A percentile compares a stretch with the other conserved stretches of the same genome.
Evolutionary conservation across 2,329 filamentous ascomycete species (phyloP).

Genomic region (Neopestalotiopsis sp.): DNA sequence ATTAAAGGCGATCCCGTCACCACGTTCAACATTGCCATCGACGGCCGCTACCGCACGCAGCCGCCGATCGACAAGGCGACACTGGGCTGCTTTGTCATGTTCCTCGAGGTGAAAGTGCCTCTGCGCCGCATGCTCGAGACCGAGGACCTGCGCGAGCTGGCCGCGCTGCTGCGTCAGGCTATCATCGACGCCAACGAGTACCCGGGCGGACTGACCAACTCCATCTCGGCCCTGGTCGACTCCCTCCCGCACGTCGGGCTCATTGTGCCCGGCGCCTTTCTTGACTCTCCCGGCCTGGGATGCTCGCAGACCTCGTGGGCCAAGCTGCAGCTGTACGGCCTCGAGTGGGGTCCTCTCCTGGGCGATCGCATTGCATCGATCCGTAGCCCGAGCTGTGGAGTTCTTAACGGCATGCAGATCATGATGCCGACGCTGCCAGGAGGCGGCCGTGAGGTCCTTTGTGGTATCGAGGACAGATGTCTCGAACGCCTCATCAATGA

Average conservation of each 20-base stretch:
- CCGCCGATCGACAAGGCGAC: background rate
- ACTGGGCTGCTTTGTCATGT: conserved; percentile 1
- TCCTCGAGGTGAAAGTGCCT: background rate
- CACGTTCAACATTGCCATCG: background rate
- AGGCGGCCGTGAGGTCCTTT: background rate
- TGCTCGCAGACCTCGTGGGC: conserved; percentile 8
- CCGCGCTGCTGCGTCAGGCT: background rate
- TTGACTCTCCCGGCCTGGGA: background rate
- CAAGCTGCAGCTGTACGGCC: background rate
- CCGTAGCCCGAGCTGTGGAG: background rate
- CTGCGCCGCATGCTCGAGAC: conserved; percentile 1
- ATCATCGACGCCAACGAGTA: background rate
- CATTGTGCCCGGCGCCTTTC: background rate
- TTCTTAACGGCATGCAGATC: conserved; percentile 4
- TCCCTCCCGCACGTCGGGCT: background rate
- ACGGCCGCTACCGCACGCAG: conserved; percentile 1
- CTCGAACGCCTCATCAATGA: background rate
- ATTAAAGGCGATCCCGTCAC: conserved; percentile 4
- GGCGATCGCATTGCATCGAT: background rate
- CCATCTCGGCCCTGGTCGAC: background rate
- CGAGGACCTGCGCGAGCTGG: background rate
- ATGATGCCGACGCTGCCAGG: background rate
- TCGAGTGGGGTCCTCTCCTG: background rate
- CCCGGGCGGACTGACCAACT: background rate
- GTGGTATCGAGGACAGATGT: background rate